Base-by-base conservation (phyloP, 2,329 filamentous ascomycete species). In the Microcera coccophila region DNA sequence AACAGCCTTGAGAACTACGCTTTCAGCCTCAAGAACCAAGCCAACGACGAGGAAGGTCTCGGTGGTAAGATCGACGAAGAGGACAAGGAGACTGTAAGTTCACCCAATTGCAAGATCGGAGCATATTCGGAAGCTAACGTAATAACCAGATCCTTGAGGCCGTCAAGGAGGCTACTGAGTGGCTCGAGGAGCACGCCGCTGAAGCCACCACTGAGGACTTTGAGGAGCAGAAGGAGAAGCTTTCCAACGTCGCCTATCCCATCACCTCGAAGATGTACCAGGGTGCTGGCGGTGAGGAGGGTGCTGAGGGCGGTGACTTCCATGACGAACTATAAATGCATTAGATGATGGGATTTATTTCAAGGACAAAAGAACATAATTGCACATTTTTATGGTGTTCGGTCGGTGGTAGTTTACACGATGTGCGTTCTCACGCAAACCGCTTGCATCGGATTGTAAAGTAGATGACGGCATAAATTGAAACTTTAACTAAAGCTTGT, bases 211-310 rank as follows among this genome's bases (percentile, higher is more conserved):
- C 89, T 47, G 91, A 96, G 76, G 93, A 97, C 76, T 96, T 97
- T 62, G 90, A 96, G 72, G 93, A 98, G 82, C 91, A 97, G 79
- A 95, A 94, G 79, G 91, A 98, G 86, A 96, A 96, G 81, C 81
- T 98, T 58, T 94, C 87, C 61, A 86, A 87, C 69, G 87, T 96
- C 54, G 93, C 93, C 41, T 96, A 97, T 76, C 93, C 93, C 58
- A 98, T 98, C 74, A 98, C 93, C 61, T 95, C 88, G 76, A 98
- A 98, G 83, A 80, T 96, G 63, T 96, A 96, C 78, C 69, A 76
- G 58, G 75, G 78, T 61, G 82, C 80, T 59, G 69, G 65, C 40
- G 84, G 78, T 55, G 81, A 77, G 51, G 79, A 76, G 56, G 79
- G 75, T 45, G 57, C 53, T 45, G 77, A 72, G 50, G 85, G 82